Conservation (phyloP, 768 basidiomycete species). For the Kwoniella sp. region DNA sequence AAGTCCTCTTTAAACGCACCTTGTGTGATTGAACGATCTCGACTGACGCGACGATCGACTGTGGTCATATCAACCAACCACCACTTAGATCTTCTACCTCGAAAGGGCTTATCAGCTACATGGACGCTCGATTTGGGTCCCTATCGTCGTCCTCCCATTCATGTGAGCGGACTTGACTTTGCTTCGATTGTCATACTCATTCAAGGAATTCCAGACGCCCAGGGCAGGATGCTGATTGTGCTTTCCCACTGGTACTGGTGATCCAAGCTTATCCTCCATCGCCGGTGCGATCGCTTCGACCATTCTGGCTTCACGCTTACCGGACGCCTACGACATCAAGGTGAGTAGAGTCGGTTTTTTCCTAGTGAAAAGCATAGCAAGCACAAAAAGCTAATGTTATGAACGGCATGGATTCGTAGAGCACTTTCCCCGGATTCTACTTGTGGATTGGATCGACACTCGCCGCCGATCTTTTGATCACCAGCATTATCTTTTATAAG, state of each 20-base stretch:
- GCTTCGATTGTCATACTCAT: no score
- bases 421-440: conserved; percentile 9
- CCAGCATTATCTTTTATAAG: conserved; percentile 11
- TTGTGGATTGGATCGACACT: conserved; percentile 13
- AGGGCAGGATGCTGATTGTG: no score
- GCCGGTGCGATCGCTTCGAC: conserved; percentile 9
- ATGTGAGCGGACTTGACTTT: no score
- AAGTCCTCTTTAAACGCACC: neutral
- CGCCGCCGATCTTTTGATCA: conserved; percentile 7
- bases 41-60: no score
- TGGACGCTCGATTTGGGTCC: conserved; percentile 13
- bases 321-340: conserved; percentile 2
- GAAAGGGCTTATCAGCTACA: conserved; percentile 18
- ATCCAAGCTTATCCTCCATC: conserved; percentile 6
- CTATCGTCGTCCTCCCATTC: conserved; percentile 9
- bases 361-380: no score
- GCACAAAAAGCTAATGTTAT: neutral
- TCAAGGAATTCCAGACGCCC: no score
- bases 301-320: neutral
- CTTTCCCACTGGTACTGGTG: no score
- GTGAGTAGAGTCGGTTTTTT: conserved; percentile 6
- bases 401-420: neutral
- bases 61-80: no score
- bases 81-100: conserved; percentile 20
- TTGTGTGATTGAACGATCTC: no score